Evolutionary conservation across 2,329 filamentous ascomycete species (phyloP), one percentile per base, ranked within the genome.

Genomic region (Elsinoe necatrix): DNA sequence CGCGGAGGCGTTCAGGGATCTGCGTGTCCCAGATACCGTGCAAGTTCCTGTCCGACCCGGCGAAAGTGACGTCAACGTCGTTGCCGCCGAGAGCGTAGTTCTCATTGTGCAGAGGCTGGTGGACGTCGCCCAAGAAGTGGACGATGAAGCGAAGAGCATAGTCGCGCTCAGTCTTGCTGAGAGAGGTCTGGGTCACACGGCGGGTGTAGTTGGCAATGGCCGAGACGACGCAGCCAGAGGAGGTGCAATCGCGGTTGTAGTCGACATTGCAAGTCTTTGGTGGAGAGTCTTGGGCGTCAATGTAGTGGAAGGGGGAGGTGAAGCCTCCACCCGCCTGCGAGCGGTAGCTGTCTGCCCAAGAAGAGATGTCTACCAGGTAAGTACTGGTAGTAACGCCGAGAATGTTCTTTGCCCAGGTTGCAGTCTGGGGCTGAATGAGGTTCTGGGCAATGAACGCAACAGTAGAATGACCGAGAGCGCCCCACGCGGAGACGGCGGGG

Each of bases 311-410:
- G 0, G 71, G 67, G 0, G 73, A 68, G 12, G 71, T 74, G 67
- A 75, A 80, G 39, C 64, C 64, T 6, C 78, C 78, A 27, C 66
- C 77, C n/a, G 67, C 61, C 1, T 74, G 77, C 54, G 71, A 70
- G 23, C 77, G 74, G 63, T 77, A 80, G 27, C 65, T 67, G 61
- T 81, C 78, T 1, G 78, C 77, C 77, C 78, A 81, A 1, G 76
- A 77, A 11, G 78, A 77, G 14, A 79, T 69, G 56, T 72, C 74
- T 51, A 76, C 77, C 12, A 80, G 69, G 63, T 79, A 80, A 18
- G 69, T 68, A 20, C 70, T 71, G 2, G 69, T 72, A 37, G 74
- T 73, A 54, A 67, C 64, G 56, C 67, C 69, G 4, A 81, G 68
- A 37, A 77, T 70, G 52, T 61, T 61, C 60, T 71, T 69, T 37